Evolutionary conservation across 2,329 filamentous ascomycete genomes (phyloP), one percentile per base, ranked within the genome.

Genomic region (Penicillium hordei): DNA sequence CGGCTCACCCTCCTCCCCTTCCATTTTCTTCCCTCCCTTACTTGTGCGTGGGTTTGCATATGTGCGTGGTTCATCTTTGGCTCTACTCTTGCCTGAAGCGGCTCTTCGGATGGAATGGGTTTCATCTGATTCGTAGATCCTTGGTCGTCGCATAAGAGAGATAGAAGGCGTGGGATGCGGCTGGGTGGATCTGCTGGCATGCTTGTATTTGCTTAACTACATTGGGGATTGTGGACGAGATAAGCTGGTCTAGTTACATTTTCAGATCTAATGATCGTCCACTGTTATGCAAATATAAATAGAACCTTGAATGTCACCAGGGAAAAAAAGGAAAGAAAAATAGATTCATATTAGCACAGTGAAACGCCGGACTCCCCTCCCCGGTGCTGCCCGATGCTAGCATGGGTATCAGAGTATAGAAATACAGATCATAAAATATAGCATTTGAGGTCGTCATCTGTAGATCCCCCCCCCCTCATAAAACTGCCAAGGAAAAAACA

Each of bases 321-420:
- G n/a, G n/a, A n/a, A 2, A 6, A 1, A 4, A 10, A 36, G 49
- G 34, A 42, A 48, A 5, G 13, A 15, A 6, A 45, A 46, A 17
- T 40, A 42, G 5, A 48, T 56, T 56, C 42, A 53, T 17, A 48
- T 36, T 52, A 46, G 27, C 43, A 59, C 34, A 57, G 58, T 46
- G 21, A 54, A 59, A 63, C 61, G 58, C 63, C 61, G 45, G 53
- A 59, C 59, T 52, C 52, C 59, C 59, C 59, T 52, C 52, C 59
- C 59, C 54, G 56, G 59, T 58, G 45, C 58, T 63, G 56, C 61
- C 36, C 40, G 44, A 61, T 61, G 53, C 57, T 54, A 55, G 60
- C 60, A 65, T 65, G 59, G 63, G 61, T 66, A 66, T 65, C 62
- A 46, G 55, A 44, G 52, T 58, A 60, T 59, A 60, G 57, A 61